Evolutionary conservation across 768 basidiomycete genomes (phyloP), one percentile per base, ranked within the genome.

Genomic region (Kwoniella sp.): DNA sequence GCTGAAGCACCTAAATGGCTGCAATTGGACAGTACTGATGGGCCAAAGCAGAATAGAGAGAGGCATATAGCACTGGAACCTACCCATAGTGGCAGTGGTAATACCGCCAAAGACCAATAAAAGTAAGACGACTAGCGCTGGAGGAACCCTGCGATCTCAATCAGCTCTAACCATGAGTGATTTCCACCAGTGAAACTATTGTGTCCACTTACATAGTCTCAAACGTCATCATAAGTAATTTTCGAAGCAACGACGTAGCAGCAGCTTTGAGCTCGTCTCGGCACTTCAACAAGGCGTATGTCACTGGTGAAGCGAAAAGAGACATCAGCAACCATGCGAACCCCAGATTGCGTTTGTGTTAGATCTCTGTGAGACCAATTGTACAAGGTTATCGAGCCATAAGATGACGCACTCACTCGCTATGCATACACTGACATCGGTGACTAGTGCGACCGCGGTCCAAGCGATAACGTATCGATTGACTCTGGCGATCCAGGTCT

Each of bases 201-300:
- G 19, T 1, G 5, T 13, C 51, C 19, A 60, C 59, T 60, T 36
- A 60, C 59, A 60, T 60, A 10, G 52, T 54, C 52, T 60, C 59
- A 26, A 60, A 60, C 9, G 51, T 53, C 36, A 60, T 24, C 59
- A 60, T 53, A 17, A 60, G 40, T n/a, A 60, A 47, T 24, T 60
- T 60, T 36, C 59, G 29, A 21, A 60, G 22, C 24, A 60, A 22
- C 6, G 59, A 60, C 4, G 59, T 60, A 4, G 59, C 49, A 17
- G 59, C 59, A 37, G 59, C 59, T 47, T 44, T 54, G 49, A 60
- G 37, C 33, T 60, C 59, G 36, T 60, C 59, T 44, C 50, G 30
- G 9, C 26, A 52, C 25, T 54, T 52, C 15, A 60, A 13, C 40
- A 60, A 21, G 24, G 59, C 59, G 36, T 60, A 60, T 17, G 51